Conservation (phyloP, 805 yeast genomes). For the Ogataea ramenticola region DNA sequence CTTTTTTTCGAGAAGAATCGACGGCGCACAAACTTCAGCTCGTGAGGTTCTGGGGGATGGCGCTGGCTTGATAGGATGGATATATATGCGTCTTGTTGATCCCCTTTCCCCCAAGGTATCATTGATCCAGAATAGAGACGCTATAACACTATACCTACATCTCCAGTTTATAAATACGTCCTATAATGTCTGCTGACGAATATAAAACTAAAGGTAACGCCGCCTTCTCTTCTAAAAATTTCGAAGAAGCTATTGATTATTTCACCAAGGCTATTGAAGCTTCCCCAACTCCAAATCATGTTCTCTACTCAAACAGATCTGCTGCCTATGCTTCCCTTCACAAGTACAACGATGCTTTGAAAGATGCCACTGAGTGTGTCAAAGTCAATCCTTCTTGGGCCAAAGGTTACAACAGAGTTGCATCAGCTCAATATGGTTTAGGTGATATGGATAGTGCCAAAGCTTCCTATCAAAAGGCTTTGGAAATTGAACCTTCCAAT, state of each 20-base stretch:
- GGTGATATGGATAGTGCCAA: conserved; percentile 74
- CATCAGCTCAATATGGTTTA: conserved; percentile 87
- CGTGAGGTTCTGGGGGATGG: neutral
- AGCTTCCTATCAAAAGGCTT: conserved; percentile 64
- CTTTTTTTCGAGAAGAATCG: too few species aligned
- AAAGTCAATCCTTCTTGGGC: conserved; percentile 85
- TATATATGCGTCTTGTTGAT: too few species aligned
- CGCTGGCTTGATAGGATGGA: too few species aligned
- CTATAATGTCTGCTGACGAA: conserved; percentile 57
- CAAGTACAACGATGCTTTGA: conserved; percentile 65
- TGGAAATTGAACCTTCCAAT: conserved; percentile 73
- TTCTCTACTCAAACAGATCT: conserved; percentile 87
- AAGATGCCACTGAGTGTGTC: conserved; percentile 81
- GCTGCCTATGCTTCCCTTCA: conserved; percentile 81
- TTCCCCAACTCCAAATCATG: conserved; percentile 81
- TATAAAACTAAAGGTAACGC: conserved; percentile 90
- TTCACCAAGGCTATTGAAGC: conserved; percentile 86
- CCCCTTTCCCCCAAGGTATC: too few species aligned
- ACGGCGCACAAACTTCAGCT: too few species aligned
- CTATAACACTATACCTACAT: too few species aligned
- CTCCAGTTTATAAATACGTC: too few species aligned
- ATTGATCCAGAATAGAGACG: too few species aligned
- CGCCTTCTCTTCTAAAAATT: conserved; percentile 85
- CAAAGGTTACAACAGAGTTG: conserved; percentile 90
- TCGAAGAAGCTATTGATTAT: conserved; percentile 65